Percentiles rank a stretch among this genome's conserved stretches.
Conservation (phyloP, 2,329 filamentous ascomycete species). For the Triangularia verruculosa region DNA sequence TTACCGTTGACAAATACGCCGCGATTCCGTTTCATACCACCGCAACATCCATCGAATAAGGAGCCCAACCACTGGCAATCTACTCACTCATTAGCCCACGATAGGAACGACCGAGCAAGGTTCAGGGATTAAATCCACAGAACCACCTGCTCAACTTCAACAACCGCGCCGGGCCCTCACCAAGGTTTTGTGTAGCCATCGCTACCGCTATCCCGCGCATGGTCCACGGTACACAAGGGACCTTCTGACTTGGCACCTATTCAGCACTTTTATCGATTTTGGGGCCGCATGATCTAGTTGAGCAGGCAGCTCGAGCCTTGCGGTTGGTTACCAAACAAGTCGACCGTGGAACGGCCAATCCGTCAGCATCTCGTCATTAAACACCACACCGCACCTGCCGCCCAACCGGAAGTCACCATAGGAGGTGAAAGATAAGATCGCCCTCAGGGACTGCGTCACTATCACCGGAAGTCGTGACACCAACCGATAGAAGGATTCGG, state of each 20-base stretch:
- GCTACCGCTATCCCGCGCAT: neutral
- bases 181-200: neutral
- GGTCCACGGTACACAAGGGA: neutral
- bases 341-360: neutral
- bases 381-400: neutral
- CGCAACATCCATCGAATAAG: neutral
- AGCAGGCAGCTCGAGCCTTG: neutral
- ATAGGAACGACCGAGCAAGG: neutral
- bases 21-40: neutral
- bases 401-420: neutral
- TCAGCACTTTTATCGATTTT: neutral
- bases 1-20: neutral
- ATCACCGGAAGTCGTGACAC: too few species aligned
- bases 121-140: neutral
- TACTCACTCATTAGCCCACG: neutral
- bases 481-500: neutral
- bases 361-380: neutral
- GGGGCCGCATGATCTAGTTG: conserved; percentile 5
- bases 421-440: neutral
- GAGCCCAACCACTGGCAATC: neutral
- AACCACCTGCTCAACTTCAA: neutral
- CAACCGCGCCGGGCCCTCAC: neutral
- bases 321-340: neutral
- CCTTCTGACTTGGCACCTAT: neutral
- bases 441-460: neutral